Evolutionary conservation across 2,329 filamentous ascomycete species (phyloP).

Genomic region (Cladosporium sphaerospermum): DNA sequence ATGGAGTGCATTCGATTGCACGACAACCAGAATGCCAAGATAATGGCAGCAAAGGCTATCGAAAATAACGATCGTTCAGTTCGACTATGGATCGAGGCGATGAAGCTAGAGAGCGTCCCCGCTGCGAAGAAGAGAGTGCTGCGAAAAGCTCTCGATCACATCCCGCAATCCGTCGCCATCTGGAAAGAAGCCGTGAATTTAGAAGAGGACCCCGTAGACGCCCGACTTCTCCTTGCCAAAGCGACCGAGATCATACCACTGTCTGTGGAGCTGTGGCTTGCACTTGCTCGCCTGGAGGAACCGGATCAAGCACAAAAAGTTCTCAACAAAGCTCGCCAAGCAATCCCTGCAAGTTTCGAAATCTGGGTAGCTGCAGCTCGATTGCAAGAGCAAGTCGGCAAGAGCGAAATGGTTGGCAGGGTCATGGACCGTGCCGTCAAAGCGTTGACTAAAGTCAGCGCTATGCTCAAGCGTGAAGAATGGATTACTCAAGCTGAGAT

Average conservation of each 20-base stretch:
- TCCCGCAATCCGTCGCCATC: conserved; percentile 89
- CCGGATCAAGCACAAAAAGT: conserved; percentile 92
- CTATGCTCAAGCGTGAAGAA: conserved; percentile 95
- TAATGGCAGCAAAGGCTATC: conserved; percentile 90
- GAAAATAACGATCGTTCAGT: conserved; percentile 86
- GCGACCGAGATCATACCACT: conserved; percentile 92
- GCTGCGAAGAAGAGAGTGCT: conserved; percentile 89
- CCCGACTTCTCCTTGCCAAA: conserved; percentile 81
- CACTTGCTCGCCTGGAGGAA: conserved; percentile 79
- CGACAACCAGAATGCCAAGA: conserved; percentile 81
- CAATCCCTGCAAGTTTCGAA: conserved; percentile 85
- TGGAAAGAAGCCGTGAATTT: conserved; percentile 98
- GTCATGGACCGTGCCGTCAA: conserved; percentile 94
- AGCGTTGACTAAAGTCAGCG: conserved; percentile 79
- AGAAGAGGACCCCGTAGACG: conserved; percentile 84
- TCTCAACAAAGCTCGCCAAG: conserved; percentile 89
- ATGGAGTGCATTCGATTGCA: conserved; percentile 81
- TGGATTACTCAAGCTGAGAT: conserved; percentile 95
- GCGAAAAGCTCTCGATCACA: conserved; percentile 82
- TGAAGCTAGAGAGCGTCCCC: conserved; percentile 78
- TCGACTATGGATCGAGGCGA: conserved; percentile 88
- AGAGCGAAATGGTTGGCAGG: conserved; percentile 65
- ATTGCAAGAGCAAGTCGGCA: conserved; percentile 83
- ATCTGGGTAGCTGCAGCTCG: conserved; percentile 95
- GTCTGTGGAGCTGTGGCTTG: conserved; percentile 92